Base-by-base conservation (phyloP, 2,329 filamentous ascomycete genomes). In the Stachybotrys chlorohalonatus region DNA sequence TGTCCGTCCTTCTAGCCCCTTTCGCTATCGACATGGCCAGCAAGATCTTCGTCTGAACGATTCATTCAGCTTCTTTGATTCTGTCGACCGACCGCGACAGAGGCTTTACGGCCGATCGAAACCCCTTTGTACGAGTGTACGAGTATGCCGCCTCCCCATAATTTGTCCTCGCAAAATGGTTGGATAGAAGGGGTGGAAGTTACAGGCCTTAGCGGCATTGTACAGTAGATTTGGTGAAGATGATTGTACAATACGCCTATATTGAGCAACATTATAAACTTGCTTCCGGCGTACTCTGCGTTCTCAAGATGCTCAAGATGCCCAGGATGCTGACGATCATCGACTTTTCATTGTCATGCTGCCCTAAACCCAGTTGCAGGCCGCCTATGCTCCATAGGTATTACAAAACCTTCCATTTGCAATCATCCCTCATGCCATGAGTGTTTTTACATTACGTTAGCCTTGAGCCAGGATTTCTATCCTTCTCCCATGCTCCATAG, bases 21-120 rank as follows among this genome's bases (percentile, higher is more conserved):
- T 84, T 84, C 64, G 75, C 78, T 59, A 73, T 84, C 63, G 79
- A 84, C 57, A 75, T 76, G 60, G 69, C 74, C 55, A 72, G 72
- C 64, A 71, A 71, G 63, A 63, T 76, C 63, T 71, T 75, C 24
- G 24, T 24, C 55, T 76, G 74, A 30, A 52, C 32, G 50, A 42
- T 9, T 42, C 36, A 42, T 5, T 4, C 24, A 24, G 24, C 24
- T 24, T 24, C 24, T 24, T 24, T 4, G 24, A 24, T 24, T 24
- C 24, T 24, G 24, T 24, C 24, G 24, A 24, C 24, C 24, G 24
- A 24, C 24, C 24, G 24, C 24, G 36, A 42, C 36, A 42, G 36
- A 13, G 13, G 8, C 36, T 42, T 42, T 42, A 13, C 36, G 36
- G 36, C 13, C 36, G 24, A 42, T 42, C 36, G 8, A 42, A 5